Evolutionary conservation across 2,329 filamentous ascomycete species (phyloP), one percentile per base, ranked within the genome.

Genomic region (Talaromyces amestolkiae): DNA sequence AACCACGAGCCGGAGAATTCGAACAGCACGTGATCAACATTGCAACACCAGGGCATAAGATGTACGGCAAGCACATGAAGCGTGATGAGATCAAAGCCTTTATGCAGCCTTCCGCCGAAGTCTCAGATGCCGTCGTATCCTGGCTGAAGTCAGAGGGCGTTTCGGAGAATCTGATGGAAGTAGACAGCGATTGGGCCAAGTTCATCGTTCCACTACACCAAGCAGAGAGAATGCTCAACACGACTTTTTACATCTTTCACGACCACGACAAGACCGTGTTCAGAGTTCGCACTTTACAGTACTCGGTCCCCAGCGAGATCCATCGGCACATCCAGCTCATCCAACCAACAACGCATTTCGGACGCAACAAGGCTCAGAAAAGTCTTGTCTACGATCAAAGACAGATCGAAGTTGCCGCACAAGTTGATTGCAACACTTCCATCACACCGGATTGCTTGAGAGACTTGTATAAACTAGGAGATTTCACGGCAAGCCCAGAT

Each of bases 261-360:
- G 81, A 84, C 69, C 70, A 77, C 13, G 74, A 77, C 13, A 77
- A 75, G 22, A 72, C 78, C 13, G 71, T 75, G 10, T 76, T 78
- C 45, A 83, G 80, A 69, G 80, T 89, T 45, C 83, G 88, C 51
- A 83, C 84, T 5, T 75, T 85, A 17, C 78, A 82, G 56, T 91
- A 91, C 75, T 89, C 86, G 0, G 81, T 91, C 1, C 89, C 88
- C 0, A 79, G 79, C 60, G 74, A 81, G 0, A 74, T 91, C 8
- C 80, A 82, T 61, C 70, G 78, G 51, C 80, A 86, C 70, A 81
- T 91, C 65, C 84, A 86, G 65, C 81, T 89, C 72, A 85, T 90
- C 58, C 86, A 89, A 73, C 88, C 88, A 0, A 90, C 87, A 0
- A 90, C 86, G 3, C 81, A 84, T 45, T 90, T 90, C 66, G 84